phyloP scores from a whole-genome alignment of 129 eudicot genomes.

The Arctium lappa region DNA sequence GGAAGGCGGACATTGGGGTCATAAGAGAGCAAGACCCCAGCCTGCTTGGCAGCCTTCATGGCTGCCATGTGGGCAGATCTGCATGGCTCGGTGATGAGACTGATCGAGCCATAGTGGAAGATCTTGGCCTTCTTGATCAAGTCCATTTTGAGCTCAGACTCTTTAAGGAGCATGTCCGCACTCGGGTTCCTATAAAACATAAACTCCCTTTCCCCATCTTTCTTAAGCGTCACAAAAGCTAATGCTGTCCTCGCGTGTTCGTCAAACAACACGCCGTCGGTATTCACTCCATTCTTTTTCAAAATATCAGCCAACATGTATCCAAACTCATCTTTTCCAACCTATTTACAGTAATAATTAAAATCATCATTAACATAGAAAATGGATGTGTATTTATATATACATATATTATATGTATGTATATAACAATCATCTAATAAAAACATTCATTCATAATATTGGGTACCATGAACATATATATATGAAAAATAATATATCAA shows the following conservation, averaged over 20 bases:
- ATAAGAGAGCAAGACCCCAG: slow-evolving; percentile 73
- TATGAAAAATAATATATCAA: not conserved
- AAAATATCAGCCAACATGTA: slow-evolving; percentile 63
- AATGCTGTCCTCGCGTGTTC: slow-evolving; percentile 68
- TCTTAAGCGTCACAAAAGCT: slow-evolving; percentile 67
- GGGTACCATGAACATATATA: not conserved
- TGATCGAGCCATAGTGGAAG: slow-evolving; percentile 76
- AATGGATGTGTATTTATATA: not conserved
- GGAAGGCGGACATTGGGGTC: slow-evolving; percentile 76
- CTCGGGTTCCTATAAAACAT: slow-evolving; percentile 88
- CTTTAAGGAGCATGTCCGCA: slow-evolving; percentile 72
- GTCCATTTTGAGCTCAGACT: slow-evolving; percentile 53
- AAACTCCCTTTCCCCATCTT: slow-evolving; percentile 71
- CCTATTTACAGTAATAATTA: slow-evolving; percentile 20
- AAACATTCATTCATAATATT: not conserved
- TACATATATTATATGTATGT: not conserved
- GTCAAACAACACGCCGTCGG: slow-evolving; percentile 59
- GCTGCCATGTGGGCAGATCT: slow-evolving; percentile 70
- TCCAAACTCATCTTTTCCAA: slow-evolving; percentile 80
- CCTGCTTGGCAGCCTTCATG: slow-evolving; percentile 65
- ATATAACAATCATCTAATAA: not conserved
- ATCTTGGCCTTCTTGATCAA: slow-evolving; percentile 53
- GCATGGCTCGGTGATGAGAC: slow-evolving; percentile 69
- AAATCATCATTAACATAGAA: not conserved
- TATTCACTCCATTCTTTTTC: slow-evolving; percentile 54